Base-by-base conservation (phyloP, 2,329 filamentous ascomycete species). In the Colletotrichum sublineola region DNA sequence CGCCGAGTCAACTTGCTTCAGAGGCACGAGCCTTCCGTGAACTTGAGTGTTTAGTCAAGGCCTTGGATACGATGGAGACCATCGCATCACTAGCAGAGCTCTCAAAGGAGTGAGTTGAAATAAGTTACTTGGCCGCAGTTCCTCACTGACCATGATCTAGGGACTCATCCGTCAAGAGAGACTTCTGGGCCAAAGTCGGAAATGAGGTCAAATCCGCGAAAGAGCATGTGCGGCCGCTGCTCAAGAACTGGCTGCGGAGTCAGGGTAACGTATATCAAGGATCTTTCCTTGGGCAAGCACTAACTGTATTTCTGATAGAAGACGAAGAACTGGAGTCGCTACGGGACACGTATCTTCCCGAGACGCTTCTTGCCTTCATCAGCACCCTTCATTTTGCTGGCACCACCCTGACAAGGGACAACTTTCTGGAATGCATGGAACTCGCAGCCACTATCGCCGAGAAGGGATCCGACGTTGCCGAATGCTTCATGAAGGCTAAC, bases 361-460 rank as follows among this genome's bases (percentile, higher is more conserved):
- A 98, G 80, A 89, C 94, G 24, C 86, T 97, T 53, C 87, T 99
- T 62, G 94, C 93, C 3, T 98, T 96, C 80, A 90, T 96, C 79
- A 92, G 89, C 77, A 91, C 93, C 1, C 85, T 98, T 62, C 93
- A 97, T 79, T 93, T 93, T 78, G 92, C 93, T 0, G 94, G 94
- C 4, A 91, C 90, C 58, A 87, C 90, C 61, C 84, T 97, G 55
- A 92, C 91, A 57, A 91, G 94, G 55, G 93, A 96, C 71, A 89
- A 92, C 75, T 86, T 97, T 24, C 87, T 96, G 36, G 91, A 96
- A 78, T 93, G 92, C 77, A 96, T 99, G 93, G 94, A 97, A 71
- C 85, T 99, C 20, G 92, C 94, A 1, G 90, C 91, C 1, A 80
- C 91, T 2, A 88, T 97, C 63, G 94, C 96, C 2, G 90, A 92